Evolutionary conservation across 352 stramenopile species (phyloP).

Genomic region (Peronosclerospora sorghi): DNA sequence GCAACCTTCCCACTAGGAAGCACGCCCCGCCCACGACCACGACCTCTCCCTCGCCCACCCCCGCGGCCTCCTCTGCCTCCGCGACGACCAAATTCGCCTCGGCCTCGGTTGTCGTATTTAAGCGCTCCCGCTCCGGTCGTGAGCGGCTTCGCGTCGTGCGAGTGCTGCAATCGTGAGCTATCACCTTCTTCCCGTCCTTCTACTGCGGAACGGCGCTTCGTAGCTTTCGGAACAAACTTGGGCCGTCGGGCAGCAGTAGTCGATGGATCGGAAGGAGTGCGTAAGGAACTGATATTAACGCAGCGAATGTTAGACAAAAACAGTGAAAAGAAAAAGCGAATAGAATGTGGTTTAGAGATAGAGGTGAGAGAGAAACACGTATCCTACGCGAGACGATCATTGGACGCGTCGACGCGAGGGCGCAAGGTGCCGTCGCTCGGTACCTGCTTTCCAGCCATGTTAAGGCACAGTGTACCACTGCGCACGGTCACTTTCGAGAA

Average conservation of each 20-base stretch:
- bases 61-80: constrained; percentile 29
- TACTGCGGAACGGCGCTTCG: constrained; percentile 33
- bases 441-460: constrained; percentile 34
- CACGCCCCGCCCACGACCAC: constrained; percentile 35
- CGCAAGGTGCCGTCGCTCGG: constrained; percentile 34
- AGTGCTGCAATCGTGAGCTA: not conserved
- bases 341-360: not conserved
- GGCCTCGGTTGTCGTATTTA: constrained; percentile 21
- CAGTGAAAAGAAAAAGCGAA: not conserved
- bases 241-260: constrained; percentile 34
- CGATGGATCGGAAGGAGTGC: constrained; percentile 25
- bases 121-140: constrained; percentile 9
- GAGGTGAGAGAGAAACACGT: not conserved
- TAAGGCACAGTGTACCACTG: too few species aligned
- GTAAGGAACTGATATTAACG: constrained; percentile 39
- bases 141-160: constrained; percentile 16
- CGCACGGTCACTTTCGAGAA: too few species aligned
- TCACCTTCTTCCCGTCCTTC: constrained; percentile 15
- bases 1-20: constrained; percentile 54
- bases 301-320: not conserved
- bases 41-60: constrained; percentile 37
- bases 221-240: constrained; percentile 75
- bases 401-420: constrained; percentile 59
- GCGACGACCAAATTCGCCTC: constrained; percentile 34
- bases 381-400: constrained; percentile 51